These are phyloP conservation scores for Funneliformis mosseae DNA, from an alignment of 192 early-diverging fungal genomes.

Conservation along the genomic window DNA sequence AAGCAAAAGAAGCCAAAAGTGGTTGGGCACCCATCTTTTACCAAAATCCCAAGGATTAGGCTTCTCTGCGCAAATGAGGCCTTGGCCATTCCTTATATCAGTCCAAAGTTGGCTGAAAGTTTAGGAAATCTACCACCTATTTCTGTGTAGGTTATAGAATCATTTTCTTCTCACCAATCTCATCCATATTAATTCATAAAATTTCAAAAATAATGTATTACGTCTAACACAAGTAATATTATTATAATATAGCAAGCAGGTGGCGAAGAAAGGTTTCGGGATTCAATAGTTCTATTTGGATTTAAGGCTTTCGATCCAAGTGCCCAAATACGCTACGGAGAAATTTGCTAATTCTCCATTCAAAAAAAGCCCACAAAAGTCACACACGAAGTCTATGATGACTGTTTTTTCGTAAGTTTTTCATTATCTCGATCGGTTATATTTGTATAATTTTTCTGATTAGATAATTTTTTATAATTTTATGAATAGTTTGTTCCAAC, in stretches of 20 bases:
- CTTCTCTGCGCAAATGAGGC: slow-evolving; percentile 48
- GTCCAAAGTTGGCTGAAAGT: slow-evolving; percentile 44
- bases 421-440: no score
- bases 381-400: slow-evolving; percentile 48
- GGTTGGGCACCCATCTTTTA: slow-evolving; percentile 20
- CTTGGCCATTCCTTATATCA: slow-evolving; percentile 46
- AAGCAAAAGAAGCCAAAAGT: slow-evolving; percentile 20
- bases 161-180: background rate
- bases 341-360: background rate
- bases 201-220: background rate
- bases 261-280: slow-evolving; percentile 46
- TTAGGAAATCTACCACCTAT: slow-evolving; percentile 43
- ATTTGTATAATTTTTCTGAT: no score
- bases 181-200: background rate
- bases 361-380: slow-evolving; percentile 31
- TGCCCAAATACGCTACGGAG: background rate
- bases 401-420: background rate
- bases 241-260: slow-evolving; percentile 41
- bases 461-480: no score
- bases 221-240: background rate
- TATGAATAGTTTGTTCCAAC: no score
- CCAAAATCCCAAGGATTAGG: slow-evolving; percentile 43
- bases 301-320: slow-evolving; percentile 36
- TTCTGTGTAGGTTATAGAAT: background rate
- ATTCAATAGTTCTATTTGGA: slow-evolving; percentile 48